These are phyloP conservation scores for Leucosporidium yakuticum DNA, from an alignment of 768 basidiomycete species.

Conservation along the genomic window DNA sequence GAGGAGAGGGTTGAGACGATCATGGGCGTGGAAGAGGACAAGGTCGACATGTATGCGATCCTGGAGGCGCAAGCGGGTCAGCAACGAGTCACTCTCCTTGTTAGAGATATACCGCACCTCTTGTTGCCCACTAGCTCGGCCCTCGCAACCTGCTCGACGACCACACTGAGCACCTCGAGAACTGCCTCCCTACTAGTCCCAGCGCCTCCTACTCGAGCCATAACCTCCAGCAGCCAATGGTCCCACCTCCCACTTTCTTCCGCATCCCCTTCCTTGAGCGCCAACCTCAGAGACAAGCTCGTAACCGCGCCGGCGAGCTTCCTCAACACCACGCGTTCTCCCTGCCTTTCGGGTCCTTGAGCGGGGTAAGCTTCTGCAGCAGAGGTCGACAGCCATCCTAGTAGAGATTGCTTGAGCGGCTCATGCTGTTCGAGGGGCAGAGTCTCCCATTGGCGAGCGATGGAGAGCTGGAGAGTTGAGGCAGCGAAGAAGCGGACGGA, in stretches of 20 bases:
- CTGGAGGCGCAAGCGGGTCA: slow-evolving; percentile 2
- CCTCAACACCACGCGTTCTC: neutral
- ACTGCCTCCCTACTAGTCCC: slow-evolving; percentile 20
- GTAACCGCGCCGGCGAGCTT: slow-evolving; percentile 1
- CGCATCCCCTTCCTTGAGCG: neutral
- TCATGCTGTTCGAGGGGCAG: neutral
- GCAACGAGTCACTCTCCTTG: neutral
- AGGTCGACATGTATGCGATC: slow-evolving; percentile 30
- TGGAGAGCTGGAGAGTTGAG: slow-evolving; percentile 14
- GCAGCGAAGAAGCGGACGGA: slow-evolving; percentile 30
- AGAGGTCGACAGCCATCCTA: slow-evolving; percentile 15
- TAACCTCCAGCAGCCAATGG: slow-evolving; percentile 27
- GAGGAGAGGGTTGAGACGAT: slow-evolving; percentile 30
- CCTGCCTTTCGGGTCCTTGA: neutral
- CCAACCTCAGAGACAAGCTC: neutral
- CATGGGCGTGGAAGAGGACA: slow-evolving; percentile 30
- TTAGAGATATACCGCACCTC: slow-evolving; percentile 9
- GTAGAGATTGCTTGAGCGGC: slow-evolving; percentile 14
- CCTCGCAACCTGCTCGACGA: slow-evolving; percentile 34
- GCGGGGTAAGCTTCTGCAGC: slow-evolving; percentile 14
- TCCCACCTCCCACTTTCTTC: slow-evolving; percentile 12
- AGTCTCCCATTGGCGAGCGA: slow-evolving; percentile 12
- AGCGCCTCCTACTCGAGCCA: slow-evolving; percentile 16
- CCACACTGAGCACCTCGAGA: slow-evolving; percentile 31
- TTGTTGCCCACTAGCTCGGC: slow-evolving; percentile 36